Percentiles rank a stretch among this genome's conserved stretches.
Conservation (phyloP, 768 basidiomycete species). For the Polyporus arcularius region DNA sequence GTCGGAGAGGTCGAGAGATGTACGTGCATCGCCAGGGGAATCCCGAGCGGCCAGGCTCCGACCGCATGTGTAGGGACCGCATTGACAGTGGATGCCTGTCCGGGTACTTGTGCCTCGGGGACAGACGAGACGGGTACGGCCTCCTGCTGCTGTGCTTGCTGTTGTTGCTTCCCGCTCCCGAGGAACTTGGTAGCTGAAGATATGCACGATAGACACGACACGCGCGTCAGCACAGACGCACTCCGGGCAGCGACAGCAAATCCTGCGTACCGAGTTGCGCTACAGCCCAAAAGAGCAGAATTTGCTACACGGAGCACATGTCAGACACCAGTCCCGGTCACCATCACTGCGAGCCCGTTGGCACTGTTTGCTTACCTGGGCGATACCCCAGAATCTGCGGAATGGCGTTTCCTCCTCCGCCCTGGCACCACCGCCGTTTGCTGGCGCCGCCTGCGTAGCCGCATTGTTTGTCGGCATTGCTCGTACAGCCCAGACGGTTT, state of each 20-base stretch:
- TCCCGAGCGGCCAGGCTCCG: constrained; percentile 62
- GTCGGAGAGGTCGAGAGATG: constrained; percentile 68
- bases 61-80: constrained; percentile 52
- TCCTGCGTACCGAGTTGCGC: constrained; percentile 58
- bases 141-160: constrained; percentile 13
- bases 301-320: constrained; percentile 50
- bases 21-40: constrained; percentile 69
- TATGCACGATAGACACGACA: neutral
- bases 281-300: constrained; percentile 63
- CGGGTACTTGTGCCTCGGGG: constrained; percentile 14
- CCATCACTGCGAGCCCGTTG: neutral
- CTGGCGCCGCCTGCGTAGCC: constrained; percentile 21
- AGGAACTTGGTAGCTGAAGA: constrained; percentile 48
- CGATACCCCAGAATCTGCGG: constrained; percentile 38
- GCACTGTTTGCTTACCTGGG: constrained; percentile 40
- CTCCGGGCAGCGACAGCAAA: neutral
- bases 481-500: constrained; percentile 8
- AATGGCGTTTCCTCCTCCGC: constrained; percentile 38
- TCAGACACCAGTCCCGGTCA: neutral
- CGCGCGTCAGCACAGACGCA: constrained; percentile 6
- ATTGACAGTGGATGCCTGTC: constrained; percentile 31
- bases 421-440: constrained; percentile 14
- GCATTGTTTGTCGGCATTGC: constrained; percentile 25
- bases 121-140: constrained; percentile 6
- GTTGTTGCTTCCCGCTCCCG: constrained; percentile 32